Base-by-base conservation (phyloP, 176 grass and related monocot genomes). In the Areca catechu region DNA sequence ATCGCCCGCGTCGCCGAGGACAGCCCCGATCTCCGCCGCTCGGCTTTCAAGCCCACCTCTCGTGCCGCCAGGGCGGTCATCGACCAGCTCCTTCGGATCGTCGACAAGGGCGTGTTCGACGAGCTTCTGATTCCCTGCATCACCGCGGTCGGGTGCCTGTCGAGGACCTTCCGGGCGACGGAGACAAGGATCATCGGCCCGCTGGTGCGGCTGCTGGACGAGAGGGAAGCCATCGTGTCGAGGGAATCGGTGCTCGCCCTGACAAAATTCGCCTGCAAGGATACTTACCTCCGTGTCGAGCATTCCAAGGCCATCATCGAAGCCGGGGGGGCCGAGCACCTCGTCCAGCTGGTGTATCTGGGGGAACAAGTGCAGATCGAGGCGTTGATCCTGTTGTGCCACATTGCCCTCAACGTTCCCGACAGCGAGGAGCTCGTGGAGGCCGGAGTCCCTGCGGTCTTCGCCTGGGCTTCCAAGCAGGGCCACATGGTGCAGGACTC, bases 401-500 rank as follows among this genome's bases (percentile, higher is more conserved):
- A 84, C 69, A 57, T 95, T 22, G 86, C 86, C 24, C 70, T 69
- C 19, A 74, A 95, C 48, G 77, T 95, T 24, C 77, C 91, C 27
- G 91, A 95, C 59, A 86, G 71, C 64, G 83, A 87, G 64, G 91
- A 95, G 61, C 60, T 90, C 14, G 83, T 80, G 62, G 77, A 84
- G 67, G 91, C 91, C 5, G 91, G 83, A 23, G 91, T 95, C 20
- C 83, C 90, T 47, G 64, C 70, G 25, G 80, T 86, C 59, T 74
- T 95, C 20, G 71, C 83, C 16, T 84, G 91, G 86, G 91, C 91
- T 47, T 95, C 83, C 7, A 95, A 95, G 80, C 90, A 95, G 64
- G 51, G 63, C 24, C 65, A 87, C 7, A 63, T 95, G 80, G 80
- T 56, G 64, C 86, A 95, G 73, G 91, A 95, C 74, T 4, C 14